Base-by-base conservation (phyloP, 768 basidiomycete species). In the Neoboletus subvelutipes region DNA sequence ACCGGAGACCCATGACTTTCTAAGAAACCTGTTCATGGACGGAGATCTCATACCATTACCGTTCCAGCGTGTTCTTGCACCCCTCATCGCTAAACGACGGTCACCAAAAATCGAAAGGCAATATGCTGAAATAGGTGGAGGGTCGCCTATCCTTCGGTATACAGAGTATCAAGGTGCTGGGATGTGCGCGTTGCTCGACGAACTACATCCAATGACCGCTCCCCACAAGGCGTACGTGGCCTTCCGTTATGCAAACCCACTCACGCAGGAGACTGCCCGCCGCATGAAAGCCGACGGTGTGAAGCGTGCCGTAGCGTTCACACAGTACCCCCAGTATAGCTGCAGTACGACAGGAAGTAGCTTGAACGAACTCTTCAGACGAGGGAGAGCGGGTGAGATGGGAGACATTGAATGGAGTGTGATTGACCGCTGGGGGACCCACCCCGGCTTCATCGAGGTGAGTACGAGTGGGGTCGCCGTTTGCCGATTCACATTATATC, bases 341-440 rank as follows among this genome's bases (percentile, higher is more conserved):
- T 99, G 97, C 73, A 95, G 92, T 59, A 99, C 97, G 12, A 98
- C 97, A 0, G 97, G 97, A 50, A 97, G 94, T 75, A 95, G 92
- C 71, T 69, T 99, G 68, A 99, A 98, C 67, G 97, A 99, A 71
- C 75, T 99, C 28, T 95, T 83, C 66, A 77, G 88, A 69, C 76
- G 73, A 65, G 83, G 83, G 50, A 83, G 79, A 65, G 75, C 77
- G 37, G 87, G 86, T 29, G 86, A 83, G 52, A 74, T 79, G 62
- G 87, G 80, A 49, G 78, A 78, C 63, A 81, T 99, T 24, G 83
- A 93, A 66, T 99, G 97, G 97, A 96, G 92, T 69, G 94, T 98
- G 7, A 90, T 99, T 67, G 97, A 99, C 75, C 83, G 97, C 28
- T 99, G 97, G 97, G 94, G 94, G 10, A 93, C 92, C 11, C 92